Evolutionary conservation across 345 rosid species (phyloP).

Genomic region (Rubroshorea leprosula): DNA sequence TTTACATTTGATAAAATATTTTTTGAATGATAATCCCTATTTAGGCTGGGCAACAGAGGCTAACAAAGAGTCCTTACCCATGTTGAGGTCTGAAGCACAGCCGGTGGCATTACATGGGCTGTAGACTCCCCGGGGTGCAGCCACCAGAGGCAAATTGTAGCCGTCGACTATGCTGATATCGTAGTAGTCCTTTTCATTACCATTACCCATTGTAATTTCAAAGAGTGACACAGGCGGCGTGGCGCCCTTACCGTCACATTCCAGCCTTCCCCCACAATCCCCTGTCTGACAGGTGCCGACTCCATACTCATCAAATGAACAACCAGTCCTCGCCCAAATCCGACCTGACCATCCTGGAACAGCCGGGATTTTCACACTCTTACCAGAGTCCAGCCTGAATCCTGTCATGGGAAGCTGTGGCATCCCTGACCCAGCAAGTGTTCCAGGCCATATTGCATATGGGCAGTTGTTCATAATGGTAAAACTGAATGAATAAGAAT

Average conservation of each 20-base stretch:
- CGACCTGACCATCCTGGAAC: conserved; percentile 86
- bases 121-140: conserved; percentile 51
- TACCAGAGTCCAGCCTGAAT: conserved; percentile 58
- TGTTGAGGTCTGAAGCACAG: conserved; percentile 58
- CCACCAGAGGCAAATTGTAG: conserved; percentile 73
- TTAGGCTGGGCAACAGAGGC: too few species aligned
- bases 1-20: neutral
- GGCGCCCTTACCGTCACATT: conserved; percentile 70
- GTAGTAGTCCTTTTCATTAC: conserved; percentile 53
- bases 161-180: conserved; percentile 86
- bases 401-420: conserved; percentile 68
- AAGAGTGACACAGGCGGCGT: conserved; percentile 81
- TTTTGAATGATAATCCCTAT: too few species aligned
- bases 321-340: conserved; percentile 87
- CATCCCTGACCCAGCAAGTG: conserved; percentile 74
- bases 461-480: conserved; percentile 66
- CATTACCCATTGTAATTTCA: conserved; percentile 65
- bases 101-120: conserved; percentile 81
- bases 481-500: conserved; percentile 44
- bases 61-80: conserved; percentile 31
- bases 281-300: conserved; percentile 67
- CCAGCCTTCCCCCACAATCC: conserved; percentile 74
- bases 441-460: conserved; percentile 79
- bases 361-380: conserved; percentile 44
- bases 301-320: conserved; percentile 59